Evolutionary conservation across 176 grass and related monocot genomes (phyloP).

Genomic region (Carex myosuroides): DNA sequence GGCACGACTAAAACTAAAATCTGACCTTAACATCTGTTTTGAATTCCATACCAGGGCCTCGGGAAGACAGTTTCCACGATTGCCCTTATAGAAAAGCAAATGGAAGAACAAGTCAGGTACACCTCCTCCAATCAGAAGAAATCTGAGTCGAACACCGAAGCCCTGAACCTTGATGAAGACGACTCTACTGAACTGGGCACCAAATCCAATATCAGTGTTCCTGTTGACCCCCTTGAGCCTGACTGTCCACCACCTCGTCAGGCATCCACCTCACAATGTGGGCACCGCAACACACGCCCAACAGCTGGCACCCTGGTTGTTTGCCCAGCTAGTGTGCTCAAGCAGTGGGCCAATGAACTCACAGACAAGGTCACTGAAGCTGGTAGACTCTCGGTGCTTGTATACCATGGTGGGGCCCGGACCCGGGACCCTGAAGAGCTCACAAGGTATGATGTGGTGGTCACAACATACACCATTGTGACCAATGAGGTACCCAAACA

Average conservation of each 20-base stretch:
- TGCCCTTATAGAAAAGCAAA: conserved; percentile 90
- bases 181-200: conserved; percentile 31
- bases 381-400: conserved; percentile 73
- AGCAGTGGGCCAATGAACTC: conserved; percentile 85
- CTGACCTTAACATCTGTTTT: background rate
- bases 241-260: background rate
- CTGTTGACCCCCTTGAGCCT: conserved; percentile 5
- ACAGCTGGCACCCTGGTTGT: conserved; percentile 94
- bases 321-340: conserved; percentile 89
- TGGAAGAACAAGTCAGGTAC: conserved; percentile 68
- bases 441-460: conserved; percentile 84
- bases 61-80: conserved; percentile 97
- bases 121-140: conserved; percentile 60
- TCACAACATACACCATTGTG: conserved; percentile 95
- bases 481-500: conserved; percentile 98
- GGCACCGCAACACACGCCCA: conserved; percentile 40
- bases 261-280: background rate
- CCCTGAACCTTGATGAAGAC: conserved; percentile 84
- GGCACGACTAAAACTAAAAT: background rate
- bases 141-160: conserved; percentile 55
- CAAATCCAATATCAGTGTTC: background rate
- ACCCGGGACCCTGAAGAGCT: conserved; percentile 77
- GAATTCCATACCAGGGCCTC: conserved; percentile 66
- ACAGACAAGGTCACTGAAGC: conserved; percentile 58
- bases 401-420: conserved; percentile 94